Base-by-base conservation (phyloP, 1,284 basidiomycete genomes). In the Ceratobasidium sp. region DNA sequence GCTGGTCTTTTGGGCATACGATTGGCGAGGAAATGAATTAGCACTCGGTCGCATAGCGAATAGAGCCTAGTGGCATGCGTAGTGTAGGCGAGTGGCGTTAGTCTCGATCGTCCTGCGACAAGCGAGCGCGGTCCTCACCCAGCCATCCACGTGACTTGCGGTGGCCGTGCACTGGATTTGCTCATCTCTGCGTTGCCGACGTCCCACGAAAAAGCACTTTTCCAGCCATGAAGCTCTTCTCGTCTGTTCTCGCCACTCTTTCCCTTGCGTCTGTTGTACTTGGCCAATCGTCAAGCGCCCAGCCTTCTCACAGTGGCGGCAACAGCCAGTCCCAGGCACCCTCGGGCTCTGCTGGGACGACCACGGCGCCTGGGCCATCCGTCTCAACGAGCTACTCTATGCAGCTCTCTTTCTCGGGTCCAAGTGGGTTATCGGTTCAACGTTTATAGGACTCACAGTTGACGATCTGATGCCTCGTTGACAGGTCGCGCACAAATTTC, bases 111-210 rank as follows among this genome's bases (percentile, higher is more conserved):
- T 14, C 37, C 54, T 11, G 24, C 53, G 29, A 31, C 13, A 37
- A 34, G 29, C 43, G 43, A 46, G 43, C 14, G 43, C n/a, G 41
- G 39, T 13, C 39, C 34, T 34, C 34, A 39, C 37, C 37, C 37
- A 39, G 37, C 16, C 43, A 16, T n/a, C 5, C 56, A 59, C 56
- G 56, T 59, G 56, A 59, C 56, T 9, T 8, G 34, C 56, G 31
- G 56, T 59, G 56, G 56, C 56, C 31, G 56, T 59, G 56, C 56
- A 24, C 7, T 6, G 16, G 37, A 59, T 59, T 59, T 37, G 56
- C 56, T 59, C 56, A 41, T 63, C 61, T 19, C 61, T n/a, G 22
- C 51, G 61, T 48, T 37, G 61, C 43, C 61, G 43, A 63, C 61
- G 61, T 46, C 39, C 13, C 61, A 29, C 61, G 61, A 46, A n/a